These are phyloP conservation scores for Chlorella sp. DNA, from an alignment of 139 green algal species.

Conservation along the genomic window DNA sequence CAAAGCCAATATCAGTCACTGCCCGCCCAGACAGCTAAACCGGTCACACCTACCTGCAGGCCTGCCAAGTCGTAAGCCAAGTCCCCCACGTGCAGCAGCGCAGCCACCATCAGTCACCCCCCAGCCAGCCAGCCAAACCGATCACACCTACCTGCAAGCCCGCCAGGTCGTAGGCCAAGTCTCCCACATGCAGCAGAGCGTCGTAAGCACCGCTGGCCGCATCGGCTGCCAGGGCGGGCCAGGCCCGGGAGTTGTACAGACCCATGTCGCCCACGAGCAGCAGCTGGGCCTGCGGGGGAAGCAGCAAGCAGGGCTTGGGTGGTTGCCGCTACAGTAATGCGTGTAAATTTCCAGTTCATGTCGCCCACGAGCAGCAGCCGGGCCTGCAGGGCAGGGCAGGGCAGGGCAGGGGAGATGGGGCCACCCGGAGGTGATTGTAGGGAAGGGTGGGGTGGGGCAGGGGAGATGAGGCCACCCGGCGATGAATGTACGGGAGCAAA, in stretches of 20 bases:
- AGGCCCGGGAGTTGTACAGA: slow-evolving; percentile 11
- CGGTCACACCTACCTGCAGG: neutral
- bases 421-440: too few relatives aligned
- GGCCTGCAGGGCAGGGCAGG: neutral
- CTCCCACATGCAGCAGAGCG: slow-evolving; percentile 28
- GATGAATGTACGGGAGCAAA: too few relatives aligned
- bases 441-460: too few relatives aligned
- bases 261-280: slow-evolving; percentile 41
- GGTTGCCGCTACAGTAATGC: too few relatives aligned
- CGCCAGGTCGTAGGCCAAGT: slow-evolving; percentile 40
- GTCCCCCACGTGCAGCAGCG: too few relatives aligned
- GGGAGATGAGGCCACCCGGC: too few relatives aligned
- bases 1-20: neutral
- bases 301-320: neutral
- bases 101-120: neutral
- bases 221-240: slow-evolving; percentile 17
- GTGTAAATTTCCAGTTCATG: too few relatives aligned
- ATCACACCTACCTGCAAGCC: neutral
- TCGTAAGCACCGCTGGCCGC: neutral
- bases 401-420: too few relatives aligned
- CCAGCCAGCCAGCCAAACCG: neutral
- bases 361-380: too few relatives aligned
- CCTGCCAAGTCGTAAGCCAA: too few relatives aligned
- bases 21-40: neutral
- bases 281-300: slow-evolving; percentile 1